Conservation (phyloP, 768 basidiomycete genomes). For the Suillus clintonianus region DNA sequence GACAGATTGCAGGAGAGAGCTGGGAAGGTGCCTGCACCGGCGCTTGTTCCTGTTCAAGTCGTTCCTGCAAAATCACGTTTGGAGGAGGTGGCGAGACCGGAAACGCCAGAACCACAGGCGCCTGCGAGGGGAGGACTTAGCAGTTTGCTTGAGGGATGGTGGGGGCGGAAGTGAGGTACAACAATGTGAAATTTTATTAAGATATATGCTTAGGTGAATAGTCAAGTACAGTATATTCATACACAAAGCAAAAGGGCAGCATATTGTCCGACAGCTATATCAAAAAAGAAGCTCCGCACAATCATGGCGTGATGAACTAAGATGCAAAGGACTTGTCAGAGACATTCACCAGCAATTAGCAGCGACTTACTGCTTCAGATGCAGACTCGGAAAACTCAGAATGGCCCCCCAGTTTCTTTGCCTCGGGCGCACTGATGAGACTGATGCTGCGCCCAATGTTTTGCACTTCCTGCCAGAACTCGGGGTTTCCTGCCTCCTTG, state of each 20-base stretch:
- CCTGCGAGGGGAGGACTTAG: conserved; percentile 57
- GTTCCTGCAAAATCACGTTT: conserved; percentile 53
- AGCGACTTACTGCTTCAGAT: conserved; percentile 51
- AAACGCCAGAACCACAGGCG: conserved; percentile 51
- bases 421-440: conserved; percentile 65
- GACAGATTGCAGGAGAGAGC: conserved; percentile 70
- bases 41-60: conserved; percentile 16
- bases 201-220: background rate
- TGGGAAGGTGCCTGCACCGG: conserved; percentile 49
- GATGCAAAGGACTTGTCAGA: background rate
- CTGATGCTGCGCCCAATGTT: conserved; percentile 53
- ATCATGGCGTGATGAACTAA: conserved; percentile 27
- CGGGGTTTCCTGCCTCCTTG: conserved; percentile 56
- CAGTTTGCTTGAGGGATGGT: conserved; percentile 80
- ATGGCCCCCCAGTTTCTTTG: conserved; percentile 54
- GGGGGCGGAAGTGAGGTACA: conserved; percentile 35
- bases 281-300: conserved; percentile 11
- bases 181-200: background rate
- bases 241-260: conserved; percentile 1
- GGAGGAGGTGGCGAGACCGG: conserved; percentile 49
- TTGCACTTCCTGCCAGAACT: conserved; percentile 67
- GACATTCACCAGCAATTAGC: background rate
- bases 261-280: conserved; percentile 11
- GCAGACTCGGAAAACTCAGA: conserved; percentile 57
- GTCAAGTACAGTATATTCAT: background rate